Evolutionary conservation across 2,329 filamentous ascomycete species (phyloP), one percentile per base, ranked within the genome.

Genomic region (Chalaropsis thielavioides): DNA sequence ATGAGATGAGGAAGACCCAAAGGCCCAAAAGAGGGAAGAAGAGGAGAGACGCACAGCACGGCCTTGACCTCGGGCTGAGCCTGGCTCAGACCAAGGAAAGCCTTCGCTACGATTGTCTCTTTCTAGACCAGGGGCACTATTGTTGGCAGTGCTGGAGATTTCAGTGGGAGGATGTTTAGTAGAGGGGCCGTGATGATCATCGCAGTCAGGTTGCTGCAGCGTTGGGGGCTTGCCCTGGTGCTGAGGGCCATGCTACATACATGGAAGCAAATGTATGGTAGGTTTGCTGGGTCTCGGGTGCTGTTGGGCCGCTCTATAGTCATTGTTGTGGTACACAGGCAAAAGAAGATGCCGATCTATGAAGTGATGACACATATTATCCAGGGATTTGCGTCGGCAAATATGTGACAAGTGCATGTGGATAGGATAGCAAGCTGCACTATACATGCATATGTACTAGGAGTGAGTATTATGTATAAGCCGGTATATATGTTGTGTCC

Each of bases 401-500:
- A 31, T 56, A 56, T 56, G 24, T 56, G 51, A 56, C 51, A 56
- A 56, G 51, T 56, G 51, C 24, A 56, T 56, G 24, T 17, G 51
- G 51, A 49, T 49, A 46, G 19, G 17, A 49, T 49, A 49, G 46
- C n/a, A 49, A 35, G 51, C 51, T 56, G 3, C 22, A 56, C 24
- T 31, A 56, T 56, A 35, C 15, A 19, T 17, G 8, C 24, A 54
- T 56, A 56, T 35, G 51, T 31, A 56, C 27, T 31, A 22, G n/a
- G 19, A 19, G 19, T n/a, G 3, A 19, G 51, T 56, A 7, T 8
- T 35, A 56, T 56, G 22, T 43, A 43, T 43, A 31, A 13, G 17
- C 51, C 13, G 22, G n/a, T 19, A 49, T n/a, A 49, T n/a, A 49
- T 1, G n/a, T 4, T 49, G 31, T 31, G 31, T 49, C 10, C 17